Conservation (phyloP, 495 filamentous ascomycete genomes). For the Rusavskia elegans region DNA sequence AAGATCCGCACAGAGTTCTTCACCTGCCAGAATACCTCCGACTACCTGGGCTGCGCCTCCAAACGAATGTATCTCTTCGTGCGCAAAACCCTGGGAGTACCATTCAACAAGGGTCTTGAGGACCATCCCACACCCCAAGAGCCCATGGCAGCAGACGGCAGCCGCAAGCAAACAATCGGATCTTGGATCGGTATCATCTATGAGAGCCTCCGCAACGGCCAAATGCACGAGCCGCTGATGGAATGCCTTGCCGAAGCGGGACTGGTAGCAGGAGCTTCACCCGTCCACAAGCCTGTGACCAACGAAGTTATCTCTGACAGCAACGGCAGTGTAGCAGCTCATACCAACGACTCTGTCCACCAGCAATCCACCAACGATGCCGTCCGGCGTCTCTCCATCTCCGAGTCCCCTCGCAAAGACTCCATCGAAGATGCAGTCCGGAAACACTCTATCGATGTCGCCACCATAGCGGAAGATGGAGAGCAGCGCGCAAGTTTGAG, state of each 20-base stretch:
- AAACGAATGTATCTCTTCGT: conserved; percentile 25
- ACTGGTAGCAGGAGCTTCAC: too few species aligned
- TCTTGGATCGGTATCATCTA: conserved; percentile 2
- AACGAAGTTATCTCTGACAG: too few species aligned
- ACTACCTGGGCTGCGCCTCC: neutral
- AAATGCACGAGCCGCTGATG: conserved; percentile 1
- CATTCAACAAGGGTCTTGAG: conserved; percentile 15
- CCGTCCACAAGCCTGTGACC: too few species aligned
- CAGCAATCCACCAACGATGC: too few species aligned
- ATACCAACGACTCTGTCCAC: too few species aligned
- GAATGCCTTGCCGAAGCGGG: neutral
- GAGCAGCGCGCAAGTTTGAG: too few species aligned
- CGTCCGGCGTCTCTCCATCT: too few species aligned
- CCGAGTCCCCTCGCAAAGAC: too few species aligned
- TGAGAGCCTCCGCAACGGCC: neutral
- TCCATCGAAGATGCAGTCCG: too few species aligned
- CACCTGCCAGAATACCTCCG: neutral
- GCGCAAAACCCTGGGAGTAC: conserved; percentile 22
- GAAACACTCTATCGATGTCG: too few species aligned
- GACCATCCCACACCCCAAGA: neutral
- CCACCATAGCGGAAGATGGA: too few species aligned
- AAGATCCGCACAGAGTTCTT: neutral
- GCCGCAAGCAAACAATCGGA: conserved; percentile 1
- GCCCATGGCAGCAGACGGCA: neutral
- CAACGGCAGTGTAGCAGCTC: too few species aligned